Evolutionary conservation across 2,329 filamentous ascomycete species (phyloP).

Genomic region (Monilinia aucupariae): DNA sequence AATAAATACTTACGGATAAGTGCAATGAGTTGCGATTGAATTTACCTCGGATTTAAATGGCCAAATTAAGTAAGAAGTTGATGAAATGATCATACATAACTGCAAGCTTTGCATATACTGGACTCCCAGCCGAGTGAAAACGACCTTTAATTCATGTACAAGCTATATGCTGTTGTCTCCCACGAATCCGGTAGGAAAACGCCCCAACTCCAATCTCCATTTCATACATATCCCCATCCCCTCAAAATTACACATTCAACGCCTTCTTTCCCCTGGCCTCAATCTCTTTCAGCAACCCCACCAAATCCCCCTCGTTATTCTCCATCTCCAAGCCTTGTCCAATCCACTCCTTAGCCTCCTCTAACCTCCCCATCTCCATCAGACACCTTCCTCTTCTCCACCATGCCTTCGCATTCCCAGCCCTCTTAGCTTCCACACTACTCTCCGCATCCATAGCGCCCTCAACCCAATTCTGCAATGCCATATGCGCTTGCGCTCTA

Average conservation of each 20-base stretch:
- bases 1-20: background rate
- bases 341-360: slow-evolving; percentile 78
- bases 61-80: background rate
- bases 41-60: background rate
- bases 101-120: background rate
- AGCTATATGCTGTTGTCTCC: background rate
- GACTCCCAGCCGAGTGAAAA: slow-evolving; percentile 12
- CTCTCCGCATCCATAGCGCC: slow-evolving; percentile 81
- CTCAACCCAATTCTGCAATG: slow-evolving; percentile 73
- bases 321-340: slow-evolving; percentile 75
- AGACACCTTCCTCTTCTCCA: slow-evolving; percentile 82
- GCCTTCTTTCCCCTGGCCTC: slow-evolving; percentile 40
- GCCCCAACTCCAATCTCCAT: slow-evolving; percentile 8
- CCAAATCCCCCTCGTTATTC: slow-evolving; percentile 61
- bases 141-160: background rate
- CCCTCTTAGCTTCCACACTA: slow-evolving; percentile 79
- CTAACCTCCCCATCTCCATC: slow-evolving; percentile 80
- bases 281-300: slow-evolving; percentile 58
- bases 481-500: slow-evolving; percentile 86
- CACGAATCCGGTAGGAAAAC: background rate
- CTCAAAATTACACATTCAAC: slow-evolving; percentile 11
- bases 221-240: background rate
- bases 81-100: background rate
- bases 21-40: background rate
- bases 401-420: slow-evolving; percentile 91